A percentile compares a stretch with the other conserved stretches of the same genome.
Evolutionary conservation across 2,329 filamentous ascomycete genomes (phyloP).

Genomic region (Fusarium multiceps): DNA sequence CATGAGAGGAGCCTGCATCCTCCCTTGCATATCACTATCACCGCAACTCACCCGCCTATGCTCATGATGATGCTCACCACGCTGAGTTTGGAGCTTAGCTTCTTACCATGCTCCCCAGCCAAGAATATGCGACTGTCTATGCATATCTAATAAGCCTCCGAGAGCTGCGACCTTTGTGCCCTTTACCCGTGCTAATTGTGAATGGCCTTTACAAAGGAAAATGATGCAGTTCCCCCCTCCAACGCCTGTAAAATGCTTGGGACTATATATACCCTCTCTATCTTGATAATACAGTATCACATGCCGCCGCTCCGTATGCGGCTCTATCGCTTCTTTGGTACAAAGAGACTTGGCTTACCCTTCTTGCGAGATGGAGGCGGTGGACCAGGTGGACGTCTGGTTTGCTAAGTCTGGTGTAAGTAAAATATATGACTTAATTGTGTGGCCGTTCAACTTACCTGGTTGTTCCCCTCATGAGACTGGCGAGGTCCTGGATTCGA

Average conservation of each 20-base stretch:
- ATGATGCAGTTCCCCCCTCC: conserved; percentile 12
- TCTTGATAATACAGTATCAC: conserved; percentile 19
- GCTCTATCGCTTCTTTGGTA: conserved; percentile 53
- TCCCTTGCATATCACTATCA: conserved; percentile 32
- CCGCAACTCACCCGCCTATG: not conserved
- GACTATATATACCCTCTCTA: conserved; percentile 18
- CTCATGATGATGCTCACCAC: conserved; percentile 2
- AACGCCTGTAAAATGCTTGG: conserved; percentile 41
- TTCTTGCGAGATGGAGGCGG: conserved; percentile 52
- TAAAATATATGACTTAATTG: not conserved
- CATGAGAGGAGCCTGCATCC: conserved; percentile 1
- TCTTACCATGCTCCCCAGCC: not conserved
- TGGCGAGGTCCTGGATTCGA: conserved; percentile 39
- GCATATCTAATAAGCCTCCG: not conserved
- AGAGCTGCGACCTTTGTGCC: not conserved
- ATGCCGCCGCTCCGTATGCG: not conserved
- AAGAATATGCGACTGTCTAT: not conserved
- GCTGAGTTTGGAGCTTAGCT: conserved; percentile 2
- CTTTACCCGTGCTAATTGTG: not conserved
- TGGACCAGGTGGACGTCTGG: conserved; percentile 36
- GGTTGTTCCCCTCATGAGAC: conserved; percentile 30
- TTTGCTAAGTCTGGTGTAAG: conserved; percentile 34
- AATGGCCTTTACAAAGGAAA: conserved; percentile 11
- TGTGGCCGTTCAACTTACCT: conserved; percentile 27
- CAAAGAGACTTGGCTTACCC: conserved; percentile 58